Evolutionary conservation across 495 filamentous ascomycete genomes (phyloP), one percentile per base, ranked within the genome.

Genomic region (Xylaria acuta): DNA sequence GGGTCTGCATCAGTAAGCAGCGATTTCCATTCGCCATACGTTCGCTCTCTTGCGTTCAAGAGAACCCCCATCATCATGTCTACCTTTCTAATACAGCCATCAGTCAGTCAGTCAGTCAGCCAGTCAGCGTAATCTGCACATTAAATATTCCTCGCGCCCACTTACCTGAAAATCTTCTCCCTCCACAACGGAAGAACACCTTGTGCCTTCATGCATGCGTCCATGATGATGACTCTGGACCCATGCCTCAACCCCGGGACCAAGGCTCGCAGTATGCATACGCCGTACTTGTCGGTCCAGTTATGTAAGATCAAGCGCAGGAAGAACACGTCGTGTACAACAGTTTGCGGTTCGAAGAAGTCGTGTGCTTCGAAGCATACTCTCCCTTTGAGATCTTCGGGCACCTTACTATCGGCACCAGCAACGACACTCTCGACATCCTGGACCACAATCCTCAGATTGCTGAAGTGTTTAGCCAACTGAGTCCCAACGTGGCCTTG

Each of bases 281-380:
- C 58, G 9, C 74, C 79, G 36, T 86, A 75, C 22, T 77, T 73
- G 51, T 84, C 78, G 2, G 78, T 54, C 80, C 84, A 84, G 71
- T 89, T 83, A 69, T 88, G 86, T 25, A 89, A 66, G 43, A 88
- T 80, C 64, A 78, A 76, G 3, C 87, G 82, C 32, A 88, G 75
- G 41, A 88, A 77, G 73, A 87, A 90, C 6, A 85, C 79, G 64
- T 88, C 84, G 1, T 86, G 73, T 14, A 64, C 68, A 45, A 84
- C 67, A 0, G 83, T 78, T 69, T 88, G 85, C 11, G 73, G 71
- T n/a, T 76, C 51, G 75, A 87, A 83, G 72, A 89, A 86, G 71
- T 86, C 80, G 60, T 87, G 82, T 7, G 75, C 78, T 63, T 73
- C 66, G 76, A 84, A 88, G 12, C 53, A 16, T 18, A 75, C 65